A percentile compares a stretch with the other conserved stretches of the same genome.
Evolutionary conservation across 176 grass and related monocot genomes (phyloP).

Genomic region (Musa itinerans): DNA sequence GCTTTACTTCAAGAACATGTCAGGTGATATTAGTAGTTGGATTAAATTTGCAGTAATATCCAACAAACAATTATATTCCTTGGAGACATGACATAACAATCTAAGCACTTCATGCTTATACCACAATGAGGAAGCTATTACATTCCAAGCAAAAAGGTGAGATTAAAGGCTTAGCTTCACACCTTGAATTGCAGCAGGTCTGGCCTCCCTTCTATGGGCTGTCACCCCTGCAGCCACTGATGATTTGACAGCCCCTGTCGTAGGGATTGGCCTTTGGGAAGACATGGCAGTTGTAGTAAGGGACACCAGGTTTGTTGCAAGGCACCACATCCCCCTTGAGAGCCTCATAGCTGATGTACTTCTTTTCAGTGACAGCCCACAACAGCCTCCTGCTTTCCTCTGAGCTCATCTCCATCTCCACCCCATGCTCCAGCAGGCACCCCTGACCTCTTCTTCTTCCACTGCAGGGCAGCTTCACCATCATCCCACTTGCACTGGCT

Average conservation of each 20-base stretch:
- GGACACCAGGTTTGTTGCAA: conserved; percentile 61
- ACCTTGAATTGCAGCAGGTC: background rate
- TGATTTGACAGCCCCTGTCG: conserved; percentile 74
- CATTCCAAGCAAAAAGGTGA: too few species aligned
- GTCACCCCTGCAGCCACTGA: conserved; percentile 44
- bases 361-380: conserved; percentile 26
- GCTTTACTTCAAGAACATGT: background rate
- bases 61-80: background rate
- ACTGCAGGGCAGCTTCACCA: background rate
- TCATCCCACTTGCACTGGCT: background rate
- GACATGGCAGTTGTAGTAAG: conserved; percentile 94
- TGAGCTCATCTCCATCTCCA: conserved; percentile 49
- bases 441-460: background rate
- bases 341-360: conserved; percentile 90
- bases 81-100: too few species aligned
- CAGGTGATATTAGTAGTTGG: background rate
- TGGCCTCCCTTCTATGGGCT: conserved; percentile 1
- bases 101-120: background rate
- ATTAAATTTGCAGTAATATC: background rate
- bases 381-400: conserved; percentile 43
- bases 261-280: conserved; percentile 64
- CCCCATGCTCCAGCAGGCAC: background rate
- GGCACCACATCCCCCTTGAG: conserved; percentile 77
- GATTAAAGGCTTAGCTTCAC: background rate
- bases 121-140: background rate